A percentile compares a stretch with the other conserved stretches of the same genome.
These are phyloP conservation scores for Boletus pseudo-olivaceus DNA, from an alignment of 768 basidiomycete species.

Conservation along the genomic window DNA sequence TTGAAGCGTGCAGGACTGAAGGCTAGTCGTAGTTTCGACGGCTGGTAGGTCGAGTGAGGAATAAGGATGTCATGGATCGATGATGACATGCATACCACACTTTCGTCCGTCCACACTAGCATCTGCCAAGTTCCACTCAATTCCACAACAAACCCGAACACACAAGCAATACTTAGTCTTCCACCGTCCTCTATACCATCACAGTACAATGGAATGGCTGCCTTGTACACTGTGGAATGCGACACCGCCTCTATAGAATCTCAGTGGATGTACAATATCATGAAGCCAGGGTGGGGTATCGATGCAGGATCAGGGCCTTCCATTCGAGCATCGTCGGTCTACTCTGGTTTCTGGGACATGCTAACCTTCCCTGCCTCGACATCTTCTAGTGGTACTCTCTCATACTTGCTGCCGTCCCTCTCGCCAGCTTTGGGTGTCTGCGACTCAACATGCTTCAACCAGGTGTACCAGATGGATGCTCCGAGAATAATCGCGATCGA, in stretches of 20 bases:
- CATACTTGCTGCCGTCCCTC: conserved; percentile 40
- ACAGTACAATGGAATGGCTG: not conserved
- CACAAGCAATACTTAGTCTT: not conserved
- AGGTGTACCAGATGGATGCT: conserved; percentile 85
- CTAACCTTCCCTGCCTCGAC: conserved; percentile 47
- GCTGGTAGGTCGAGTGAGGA: not conserved
- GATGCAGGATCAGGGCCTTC: conserved; percentile 3
- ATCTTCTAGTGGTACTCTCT: conserved; percentile 62
- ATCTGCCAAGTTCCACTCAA: conserved; percentile 4
- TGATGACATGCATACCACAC: conserved; percentile 3
- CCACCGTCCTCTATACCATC: not conserved
- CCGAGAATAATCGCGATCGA: conserved; percentile 79
- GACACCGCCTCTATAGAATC: conserved; percentile 13
- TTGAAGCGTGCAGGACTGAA: not conserved
- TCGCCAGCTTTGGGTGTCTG: conserved; percentile 35
- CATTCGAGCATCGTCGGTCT: conserved; percentile 1
- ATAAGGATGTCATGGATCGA: conserved; percentile 12
- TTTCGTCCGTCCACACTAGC: not conserved
- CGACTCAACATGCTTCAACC: conserved; percentile 77
- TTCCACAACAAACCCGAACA: not conserved
- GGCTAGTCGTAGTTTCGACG: not conserved
- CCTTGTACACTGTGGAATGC: conserved; percentile 2
- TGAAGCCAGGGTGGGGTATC: conserved; percentile 15
- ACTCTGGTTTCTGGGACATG: conserved; percentile 29
- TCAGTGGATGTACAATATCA: conserved; percentile 6